phyloP scores from a whole-genome alignment of 805 yeast species.

The Saturnispora bothae region DNA sequence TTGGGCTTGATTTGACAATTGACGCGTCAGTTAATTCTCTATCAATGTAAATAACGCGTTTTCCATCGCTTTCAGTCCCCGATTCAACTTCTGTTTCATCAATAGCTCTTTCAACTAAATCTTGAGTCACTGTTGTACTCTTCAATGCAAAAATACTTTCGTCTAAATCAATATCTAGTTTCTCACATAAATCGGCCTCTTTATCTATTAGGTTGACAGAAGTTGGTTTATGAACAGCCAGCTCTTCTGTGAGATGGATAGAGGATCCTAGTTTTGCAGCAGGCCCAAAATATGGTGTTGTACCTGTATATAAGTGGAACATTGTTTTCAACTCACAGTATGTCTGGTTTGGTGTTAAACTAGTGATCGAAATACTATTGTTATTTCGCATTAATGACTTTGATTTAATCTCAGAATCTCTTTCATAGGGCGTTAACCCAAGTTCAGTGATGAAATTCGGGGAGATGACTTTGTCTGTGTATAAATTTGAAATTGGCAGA shows the following conservation, averaged over 20 bases:
- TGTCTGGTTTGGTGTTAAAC: conserved; percentile 36
- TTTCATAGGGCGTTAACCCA: conserved; percentile 10
- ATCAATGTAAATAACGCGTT: neutral
- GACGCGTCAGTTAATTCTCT: neutral
- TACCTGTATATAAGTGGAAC: conserved; percentile 39
- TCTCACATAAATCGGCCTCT: neutral
- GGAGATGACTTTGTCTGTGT: too few relatives aligned
- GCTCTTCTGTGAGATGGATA: conserved; percentile 40
- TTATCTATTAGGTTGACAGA: conserved; percentile 1
- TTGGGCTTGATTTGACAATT: too few relatives aligned
- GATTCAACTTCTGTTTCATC: too few relatives aligned
- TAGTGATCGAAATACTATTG: conserved; percentile 46
- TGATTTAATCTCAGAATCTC: conserved; percentile 4
- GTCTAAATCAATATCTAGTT: conserved; percentile 6
- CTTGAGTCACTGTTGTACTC: too few relatives aligned
- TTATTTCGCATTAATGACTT: neutral
- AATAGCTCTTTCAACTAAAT: too few relatives aligned
- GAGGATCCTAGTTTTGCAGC: conserved; percentile 38
- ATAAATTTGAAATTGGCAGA: too few relatives aligned
- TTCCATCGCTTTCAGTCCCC: neutral
- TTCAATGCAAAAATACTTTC: conserved; percentile 2
- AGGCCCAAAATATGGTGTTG: conserved; percentile 21
- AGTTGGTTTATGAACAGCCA: conserved; percentile 31
- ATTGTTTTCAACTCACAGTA: conserved; percentile 63
- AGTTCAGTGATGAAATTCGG: too few relatives aligned